Percentiles rank a stretch among this genome's conserved stretches.
Conservation (phyloP, 1,284 basidiomycete species). For the Anthracocystis walkeri region DNA sequence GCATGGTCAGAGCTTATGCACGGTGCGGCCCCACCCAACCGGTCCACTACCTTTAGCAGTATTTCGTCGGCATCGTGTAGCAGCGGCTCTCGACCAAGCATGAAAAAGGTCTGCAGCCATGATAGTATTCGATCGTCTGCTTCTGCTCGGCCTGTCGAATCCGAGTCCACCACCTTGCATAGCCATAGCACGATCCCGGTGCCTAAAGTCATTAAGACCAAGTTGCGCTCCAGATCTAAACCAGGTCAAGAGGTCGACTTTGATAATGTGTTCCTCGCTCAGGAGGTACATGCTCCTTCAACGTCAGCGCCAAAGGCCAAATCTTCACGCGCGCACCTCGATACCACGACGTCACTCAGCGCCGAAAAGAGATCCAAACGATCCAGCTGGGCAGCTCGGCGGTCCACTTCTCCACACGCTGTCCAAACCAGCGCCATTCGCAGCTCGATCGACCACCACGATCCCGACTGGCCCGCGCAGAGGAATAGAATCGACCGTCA, state of each 20-base stretch:
- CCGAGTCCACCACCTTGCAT: constrained; percentile 6
- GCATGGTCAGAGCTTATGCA: constrained; percentile 39
- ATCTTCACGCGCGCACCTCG: constrained; percentile 11
- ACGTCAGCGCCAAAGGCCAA: constrained; percentile 1
- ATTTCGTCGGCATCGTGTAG: constrained; percentile 33
- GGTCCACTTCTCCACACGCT: constrained; percentile 23
- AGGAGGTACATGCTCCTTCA: constrained; percentile 56
- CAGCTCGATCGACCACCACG: constrained; percentile 11
- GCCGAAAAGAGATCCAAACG: constrained; percentile 20
- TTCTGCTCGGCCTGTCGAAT: constrained; percentile 18
- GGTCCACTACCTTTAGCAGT: constrained; percentile 45
- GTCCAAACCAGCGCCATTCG: neutral
- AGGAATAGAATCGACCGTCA: constrained; percentile 22
- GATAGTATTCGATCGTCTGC: constrained; percentile 31
- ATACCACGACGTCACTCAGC: constrained; percentile 3
- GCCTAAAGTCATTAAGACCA: constrained; percentile 30
- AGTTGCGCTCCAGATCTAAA: constrained; percentile 47
- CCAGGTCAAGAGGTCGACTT: constrained; percentile 53
- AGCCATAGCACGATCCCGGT: constrained; percentile 11
- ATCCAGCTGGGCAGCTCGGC: constrained; percentile 15
- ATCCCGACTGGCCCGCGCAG: neutral
- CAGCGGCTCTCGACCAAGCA: constrained; percentile 16
- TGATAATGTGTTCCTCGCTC: constrained; percentile 64
- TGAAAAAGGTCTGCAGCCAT: constrained; percentile 40
- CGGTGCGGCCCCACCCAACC: constrained; percentile 18